Conservation (phyloP, 1,284 basidiomycete genomes). For the Ustilago tritici region DNA sequence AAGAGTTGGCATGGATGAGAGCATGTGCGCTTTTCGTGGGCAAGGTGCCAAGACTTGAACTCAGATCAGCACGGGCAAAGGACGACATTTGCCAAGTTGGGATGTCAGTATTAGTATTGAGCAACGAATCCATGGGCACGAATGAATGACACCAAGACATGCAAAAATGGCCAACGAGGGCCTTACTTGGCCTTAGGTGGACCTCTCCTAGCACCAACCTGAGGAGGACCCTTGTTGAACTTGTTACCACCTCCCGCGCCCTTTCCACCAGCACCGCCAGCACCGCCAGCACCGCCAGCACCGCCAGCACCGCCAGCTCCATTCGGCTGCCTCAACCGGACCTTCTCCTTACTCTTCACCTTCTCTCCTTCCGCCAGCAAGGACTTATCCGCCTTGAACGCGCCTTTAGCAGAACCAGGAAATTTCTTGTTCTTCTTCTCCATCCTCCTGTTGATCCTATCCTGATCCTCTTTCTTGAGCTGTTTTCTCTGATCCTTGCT, state of each 20-base stretch:
- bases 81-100: too few species aligned
- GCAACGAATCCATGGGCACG: too few species aligned
- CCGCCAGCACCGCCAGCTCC: too few species aligned
- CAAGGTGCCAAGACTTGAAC: too few species aligned
- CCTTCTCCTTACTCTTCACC: conserved; percentile 42
- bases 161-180: background rate
- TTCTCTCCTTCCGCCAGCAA: conserved; percentile 41
- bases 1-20: too few species aligned
- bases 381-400: conserved; percentile 16
- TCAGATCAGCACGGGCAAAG: too few species aligned
- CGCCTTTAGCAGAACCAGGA: conserved; percentile 7
- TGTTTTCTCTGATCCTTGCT: conserved; percentile 59
- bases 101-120: too few species aligned
- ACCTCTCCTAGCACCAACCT: conserved; percentile 7
- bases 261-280: conserved; percentile 4
- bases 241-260: conserved; percentile 15
- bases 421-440: conserved; percentile 65
- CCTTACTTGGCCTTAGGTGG: conserved; percentile 13
- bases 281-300: too few species aligned
- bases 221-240: conserved; percentile 26
- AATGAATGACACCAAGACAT: too few species aligned
- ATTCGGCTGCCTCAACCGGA: conserved; percentile 38
- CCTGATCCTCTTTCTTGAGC: conserved; percentile 61
- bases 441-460: conserved; percentile 56
- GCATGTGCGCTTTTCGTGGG: too few species aligned